A percentile compares a stretch with the other conserved stretches of the same genome.
Conservation (phyloP, 495 filamentous ascomycete genomes). For the Eremomyces bilateralis region DNA sequence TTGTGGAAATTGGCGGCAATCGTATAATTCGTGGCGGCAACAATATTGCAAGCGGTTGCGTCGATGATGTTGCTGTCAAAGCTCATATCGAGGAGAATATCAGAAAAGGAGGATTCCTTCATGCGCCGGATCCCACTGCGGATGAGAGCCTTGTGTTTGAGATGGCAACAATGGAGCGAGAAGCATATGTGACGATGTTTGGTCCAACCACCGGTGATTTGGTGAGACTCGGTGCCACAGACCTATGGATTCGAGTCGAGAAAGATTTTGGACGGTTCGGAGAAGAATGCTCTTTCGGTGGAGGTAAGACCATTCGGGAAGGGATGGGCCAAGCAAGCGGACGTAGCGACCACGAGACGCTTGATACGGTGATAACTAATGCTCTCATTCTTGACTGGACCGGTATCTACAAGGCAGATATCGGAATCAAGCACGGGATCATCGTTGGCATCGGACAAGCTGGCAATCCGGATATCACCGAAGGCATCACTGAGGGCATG, state of each 20-base stretch:
- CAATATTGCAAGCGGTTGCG: conserved; percentile 43
- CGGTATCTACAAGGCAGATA: conserved; percentile 93
- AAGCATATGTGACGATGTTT: conserved; percentile 70
- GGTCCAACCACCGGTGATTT: conserved; percentile 78
- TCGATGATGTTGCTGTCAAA: conserved; percentile 34
- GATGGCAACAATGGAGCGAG: conserved; percentile 48
- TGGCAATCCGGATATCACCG: conserved; percentile 93
- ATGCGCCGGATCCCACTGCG: conserved; percentile 38
- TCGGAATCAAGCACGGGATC: conserved; percentile 73
- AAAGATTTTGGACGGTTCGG: conserved; percentile 69
- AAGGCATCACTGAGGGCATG: conserved; percentile 57
- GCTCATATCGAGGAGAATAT: conserved; percentile 47
- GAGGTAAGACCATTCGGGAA: conserved; percentile 83
- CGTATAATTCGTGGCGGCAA: conserved; percentile 77
- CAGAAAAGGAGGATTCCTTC: conserved; percentile 51
- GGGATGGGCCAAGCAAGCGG: conserved; percentile 92
- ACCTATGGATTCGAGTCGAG: conserved; percentile 85
- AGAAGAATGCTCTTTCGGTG: conserved; percentile 90
- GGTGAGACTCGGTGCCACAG: conserved; percentile 61
- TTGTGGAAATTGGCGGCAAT: conserved; percentile 76
- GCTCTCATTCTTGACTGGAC: conserved; percentile 80
- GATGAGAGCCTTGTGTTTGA: conserved; percentile 30
- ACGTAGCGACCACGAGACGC: conserved; percentile 39
- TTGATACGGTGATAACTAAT: conserved; percentile 85
- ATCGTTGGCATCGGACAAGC: conserved; percentile 91